These are phyloP conservation scores for Chimonanthus praecox DNA, from an alignment of 164 flowering plant species.

Conservation along the genomic window DNA sequence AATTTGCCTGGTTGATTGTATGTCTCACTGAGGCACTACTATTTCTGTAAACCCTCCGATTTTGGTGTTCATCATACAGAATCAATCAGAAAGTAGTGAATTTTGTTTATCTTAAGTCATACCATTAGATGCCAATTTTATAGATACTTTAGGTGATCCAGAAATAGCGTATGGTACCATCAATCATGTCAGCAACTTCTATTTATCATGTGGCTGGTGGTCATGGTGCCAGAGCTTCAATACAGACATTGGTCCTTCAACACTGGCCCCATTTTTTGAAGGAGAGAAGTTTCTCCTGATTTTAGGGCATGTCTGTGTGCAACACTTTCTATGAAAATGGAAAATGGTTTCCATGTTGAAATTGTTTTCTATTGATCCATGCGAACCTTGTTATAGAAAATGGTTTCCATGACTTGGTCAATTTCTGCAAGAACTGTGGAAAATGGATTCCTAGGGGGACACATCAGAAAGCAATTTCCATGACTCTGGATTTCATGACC, in stretches of 20 bases:
- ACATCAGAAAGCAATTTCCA: too few relatives aligned
- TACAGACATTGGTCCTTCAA: background rate
- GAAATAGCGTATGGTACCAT: background rate
- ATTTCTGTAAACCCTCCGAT: background rate
- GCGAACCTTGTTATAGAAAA: too few relatives aligned
- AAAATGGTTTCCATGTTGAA: too few relatives aligned
- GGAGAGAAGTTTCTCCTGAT: too few relatives aligned
- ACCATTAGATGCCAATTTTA: background rate
- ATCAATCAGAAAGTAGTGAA: background rate
- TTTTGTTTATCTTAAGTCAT: background rate
- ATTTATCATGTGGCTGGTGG: background rate
- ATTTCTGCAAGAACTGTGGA: too few relatives aligned
- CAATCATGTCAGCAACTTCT: background rate
- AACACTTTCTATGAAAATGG: too few relatives aligned
- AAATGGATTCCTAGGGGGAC: too few relatives aligned
- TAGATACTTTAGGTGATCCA: background rate
- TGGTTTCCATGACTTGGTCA: too few relatives aligned
- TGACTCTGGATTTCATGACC: too few relatives aligned
- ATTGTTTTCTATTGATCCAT: too few relatives aligned
- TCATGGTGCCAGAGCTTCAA: background rate
- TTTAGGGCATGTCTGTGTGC: too few relatives aligned
- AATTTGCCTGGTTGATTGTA: background rate
- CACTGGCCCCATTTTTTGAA: too few relatives aligned
- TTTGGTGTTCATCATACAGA: background rate
- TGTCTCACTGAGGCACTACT: background rate